A percentile compares a stretch with the other conserved stretches of the same genome.
phyloP scores from a whole-genome alignment of 805 yeast genomes.

The Brettanomyces naardenensis region DNA sequence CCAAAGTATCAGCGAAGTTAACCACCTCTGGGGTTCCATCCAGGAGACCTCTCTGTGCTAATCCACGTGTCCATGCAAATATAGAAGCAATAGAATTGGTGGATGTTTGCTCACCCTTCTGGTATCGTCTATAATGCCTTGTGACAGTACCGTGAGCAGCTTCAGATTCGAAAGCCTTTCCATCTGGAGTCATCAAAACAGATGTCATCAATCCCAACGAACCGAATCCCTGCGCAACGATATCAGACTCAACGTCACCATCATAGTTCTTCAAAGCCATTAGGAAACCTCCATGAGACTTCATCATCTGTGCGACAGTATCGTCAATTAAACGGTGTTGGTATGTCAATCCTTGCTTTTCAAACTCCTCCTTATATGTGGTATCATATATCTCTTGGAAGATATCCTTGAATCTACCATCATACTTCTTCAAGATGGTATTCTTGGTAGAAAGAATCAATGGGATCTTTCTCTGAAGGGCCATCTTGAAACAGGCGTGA shows the following conservation, averaged over 20 bases:
- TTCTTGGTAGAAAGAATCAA: constrained; percentile 69
- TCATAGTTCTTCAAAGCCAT: constrained; percentile 80
- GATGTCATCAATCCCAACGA: constrained; percentile 82
- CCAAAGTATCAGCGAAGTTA: constrained; percentile 56
- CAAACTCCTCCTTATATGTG: constrained; percentile 50
- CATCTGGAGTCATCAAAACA: constrained; percentile 75
- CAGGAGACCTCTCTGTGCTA: constrained; percentile 72
- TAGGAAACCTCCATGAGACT: constrained; percentile 75
- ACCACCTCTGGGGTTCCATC: constrained; percentile 68
- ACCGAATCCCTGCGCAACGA: constrained; percentile 83
- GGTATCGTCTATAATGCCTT: constrained; percentile 77
- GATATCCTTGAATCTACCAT: constrained; percentile 76
- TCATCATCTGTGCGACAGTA: constrained; percentile 85
- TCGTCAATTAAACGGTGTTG: constrained; percentile 82
- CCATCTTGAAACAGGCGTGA: constrained; percentile 71
- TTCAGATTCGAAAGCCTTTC: constrained; percentile 77
- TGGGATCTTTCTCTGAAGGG: constrained; percentile 54
- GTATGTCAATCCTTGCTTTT: constrained; percentile 54
- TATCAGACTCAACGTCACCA: constrained; percentile 81
- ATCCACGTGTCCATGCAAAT: constrained; percentile 82
- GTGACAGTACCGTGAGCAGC: constrained; percentile 89
- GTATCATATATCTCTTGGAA: constrained; percentile 60
- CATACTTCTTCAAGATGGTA: constrained; percentile 75
- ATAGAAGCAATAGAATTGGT: constrained; percentile 82
- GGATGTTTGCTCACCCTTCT: constrained; percentile 75